Evolutionary conservation across 129 eudicot genomes (phyloP).

Genomic region (Helianthus tuberosus): DNA sequence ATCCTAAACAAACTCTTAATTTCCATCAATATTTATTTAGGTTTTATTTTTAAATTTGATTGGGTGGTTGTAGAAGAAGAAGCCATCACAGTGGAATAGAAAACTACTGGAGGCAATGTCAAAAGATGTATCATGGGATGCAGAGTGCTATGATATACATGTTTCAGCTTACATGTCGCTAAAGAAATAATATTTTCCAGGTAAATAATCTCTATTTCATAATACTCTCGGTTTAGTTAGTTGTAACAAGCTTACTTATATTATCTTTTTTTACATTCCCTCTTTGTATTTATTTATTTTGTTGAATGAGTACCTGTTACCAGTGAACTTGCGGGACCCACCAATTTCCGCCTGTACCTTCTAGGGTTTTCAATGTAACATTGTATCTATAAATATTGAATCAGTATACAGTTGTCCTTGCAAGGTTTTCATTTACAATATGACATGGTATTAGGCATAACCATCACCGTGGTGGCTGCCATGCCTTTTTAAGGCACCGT

Average conservation of each 20-base stretch:
- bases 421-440: background rate
- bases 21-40: background rate
- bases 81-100: constrained; percentile 51
- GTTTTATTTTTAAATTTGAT: background rate
- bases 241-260: background rate
- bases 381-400: background rate
- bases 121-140: constrained; percentile 67
- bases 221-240: background rate
- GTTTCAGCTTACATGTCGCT: constrained; percentile 50
- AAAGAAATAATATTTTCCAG: constrained; percentile 23
- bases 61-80: constrained; percentile 41
- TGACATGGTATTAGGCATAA: constrained; percentile 2
- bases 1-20: background rate
- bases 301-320: too few species aligned
- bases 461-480: background rate
- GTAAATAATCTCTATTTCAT: background rate
- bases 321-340: too few species aligned
- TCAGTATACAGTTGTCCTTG: background rate
- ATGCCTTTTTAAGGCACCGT: background rate
- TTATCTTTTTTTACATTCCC: background rate
- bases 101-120: constrained; percentile 51
- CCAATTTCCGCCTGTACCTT: too few species aligned
- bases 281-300: too few species aligned
- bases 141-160: constrained; percentile 61
- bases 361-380: background rate